Base-by-base conservation (phyloP, 371 early-diverging fungal genomes). In the Saksenaea vasiformis region DNA sequence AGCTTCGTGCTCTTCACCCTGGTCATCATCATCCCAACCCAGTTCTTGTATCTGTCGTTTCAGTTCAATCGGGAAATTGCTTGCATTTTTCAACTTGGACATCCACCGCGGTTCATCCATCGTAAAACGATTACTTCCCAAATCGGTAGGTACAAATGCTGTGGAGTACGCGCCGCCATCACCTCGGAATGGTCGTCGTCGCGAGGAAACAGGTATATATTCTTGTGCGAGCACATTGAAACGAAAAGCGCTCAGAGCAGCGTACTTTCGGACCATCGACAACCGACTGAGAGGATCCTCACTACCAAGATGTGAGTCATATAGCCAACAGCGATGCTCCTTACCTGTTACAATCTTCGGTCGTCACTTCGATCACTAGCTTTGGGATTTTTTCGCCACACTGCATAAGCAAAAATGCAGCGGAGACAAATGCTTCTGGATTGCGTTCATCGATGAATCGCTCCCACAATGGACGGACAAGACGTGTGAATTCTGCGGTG, bases 71-170 rank as follows among this genome's bases (percentile, higher is more conserved):
- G 85, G 81, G 27, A 85, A 84, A 38, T 84, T 83, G 58, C 84
- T 82, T 0, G 80, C 78, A 61, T 73, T 77, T 57, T 83, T 86
- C 17, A 87, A 62, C 56, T 87, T 84, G 10, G 80, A 73, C 72
- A 84, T 77, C 84, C 86, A 86, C 7, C 82, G 77, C 8, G 87
- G 85, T 26, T 87, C 87, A 24, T 88, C 86, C 69, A 85, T 68
- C 0, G 86, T 83, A 44, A 84, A 85, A 9, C 81, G 84, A 37
- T 78, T 83, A 61, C 78, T 85, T 3, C 90, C 90, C 1, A 90
- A 65, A 36, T 87, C 87, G 0, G 88, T 79, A 1, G 82, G 78
- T 0, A 87, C 85, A 67, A 85, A 90, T 0, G 87, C 82, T 0
- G 87, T 79, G 7, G 82, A 79, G 19, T 85, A 74, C 3, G 79